phyloP scores from a whole-genome alignment of 805 yeast species.

The Saccharomycopsis malanga region DNA sequence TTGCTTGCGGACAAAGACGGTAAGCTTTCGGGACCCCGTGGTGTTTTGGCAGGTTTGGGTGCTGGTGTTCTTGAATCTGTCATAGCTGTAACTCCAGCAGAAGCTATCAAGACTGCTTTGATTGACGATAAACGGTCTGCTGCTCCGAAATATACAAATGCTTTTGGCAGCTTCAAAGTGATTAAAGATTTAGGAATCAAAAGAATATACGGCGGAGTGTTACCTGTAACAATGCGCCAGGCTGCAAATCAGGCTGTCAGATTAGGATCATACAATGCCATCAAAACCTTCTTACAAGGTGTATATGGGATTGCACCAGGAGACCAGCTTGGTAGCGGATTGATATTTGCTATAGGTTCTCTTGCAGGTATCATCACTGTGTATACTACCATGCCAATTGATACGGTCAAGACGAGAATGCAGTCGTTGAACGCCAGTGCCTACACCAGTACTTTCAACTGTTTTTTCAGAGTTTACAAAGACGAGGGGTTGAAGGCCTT shows the following conservation, averaged over 20 bases:
- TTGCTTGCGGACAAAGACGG: conserved; percentile 77
- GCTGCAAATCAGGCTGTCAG: conserved; percentile 95
- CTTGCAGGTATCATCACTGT: conserved; percentile 87
- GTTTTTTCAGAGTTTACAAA: conserved; percentile 70
- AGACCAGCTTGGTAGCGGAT: conserved; percentile 66
- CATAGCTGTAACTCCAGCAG: conserved; percentile 94
- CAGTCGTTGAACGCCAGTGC: conserved; percentile 78
- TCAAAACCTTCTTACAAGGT: conserved; percentile 71
- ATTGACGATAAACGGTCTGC: conserved; percentile 84
- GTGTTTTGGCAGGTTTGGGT: conserved; percentile 94
- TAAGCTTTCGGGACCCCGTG: conserved; percentile 80
- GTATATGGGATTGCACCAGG: conserved; percentile 58
- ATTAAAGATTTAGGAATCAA: conserved; percentile 71
- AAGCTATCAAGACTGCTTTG: conserved; percentile 90
- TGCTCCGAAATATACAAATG: conserved; percentile 68
- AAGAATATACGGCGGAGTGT: conserved; percentile 81
- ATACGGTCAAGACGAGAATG: conserved; percentile 95
- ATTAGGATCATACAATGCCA: conserved; percentile 84
- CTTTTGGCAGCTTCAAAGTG: conserved; percentile 54
- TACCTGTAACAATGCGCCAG: conserved; percentile 92
- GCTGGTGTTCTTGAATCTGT: conserved; percentile 92
- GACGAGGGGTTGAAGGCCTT: conserved; percentile 87
- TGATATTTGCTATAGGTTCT: conserved; percentile 87
- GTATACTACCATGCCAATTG: conserved; percentile 91
- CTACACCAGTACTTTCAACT: conserved; percentile 71